Conservation (phyloP, 1,284 basidiomycete genomes). For the Somion occarium region DNA sequence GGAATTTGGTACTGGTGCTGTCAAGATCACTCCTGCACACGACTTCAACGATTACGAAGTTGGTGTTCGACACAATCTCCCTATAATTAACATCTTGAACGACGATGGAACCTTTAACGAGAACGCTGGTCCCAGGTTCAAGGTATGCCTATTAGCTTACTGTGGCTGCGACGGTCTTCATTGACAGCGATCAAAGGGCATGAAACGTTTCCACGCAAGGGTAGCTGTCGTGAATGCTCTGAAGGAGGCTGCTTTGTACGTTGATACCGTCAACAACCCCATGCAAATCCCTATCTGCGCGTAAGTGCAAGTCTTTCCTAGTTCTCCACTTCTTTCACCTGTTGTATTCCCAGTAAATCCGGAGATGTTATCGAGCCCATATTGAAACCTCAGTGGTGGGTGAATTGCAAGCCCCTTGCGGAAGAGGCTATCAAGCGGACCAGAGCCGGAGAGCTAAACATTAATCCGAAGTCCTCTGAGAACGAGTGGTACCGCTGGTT, state of each 20-base stretch:
- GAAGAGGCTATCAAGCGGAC: slow-evolving; percentile 92
- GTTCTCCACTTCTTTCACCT: background rate
- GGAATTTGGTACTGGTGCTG: slow-evolving; percentile 96
- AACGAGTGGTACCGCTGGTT: slow-evolving; percentile 98
- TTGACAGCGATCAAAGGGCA: slow-evolving; percentile 51
- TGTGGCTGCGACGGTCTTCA: slow-evolving; percentile 8
- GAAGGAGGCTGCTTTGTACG: slow-evolving; percentile 82
- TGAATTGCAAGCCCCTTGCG: slow-evolving; percentile 89
- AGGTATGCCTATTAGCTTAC: slow-evolving; percentile 36
- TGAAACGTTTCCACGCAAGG: slow-evolving; percentile 96
- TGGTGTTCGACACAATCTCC: slow-evolving; percentile 83
- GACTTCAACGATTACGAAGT: slow-evolving; percentile 98
- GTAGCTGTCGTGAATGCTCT: slow-evolving; percentile 82
- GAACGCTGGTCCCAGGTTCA: slow-evolving; percentile 81
- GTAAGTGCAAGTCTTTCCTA: slow-evolving; percentile 28
- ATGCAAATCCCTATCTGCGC: slow-evolving; percentile 94
- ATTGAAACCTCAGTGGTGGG: slow-evolving; percentile 99
- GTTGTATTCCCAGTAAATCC: slow-evolving; percentile 61
- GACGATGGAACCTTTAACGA: slow-evolving; percentile 97
- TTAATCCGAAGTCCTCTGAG: slow-evolving; percentile 84
- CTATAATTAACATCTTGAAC: slow-evolving; percentile 95
- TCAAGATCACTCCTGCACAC: slow-evolving; percentile 99
- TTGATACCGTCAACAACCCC: slow-evolving; percentile 93
- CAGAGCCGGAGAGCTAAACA: slow-evolving; percentile 77
- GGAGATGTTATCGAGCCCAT: slow-evolving; percentile 96